Percentiles rank a stretch among this genome's conserved stretches.
These are phyloP conservation scores for Dothidotthia symphoricarpi DNA, from an alignment of 2,329 filamentous ascomycete species.

Conservation along the genomic window DNA sequence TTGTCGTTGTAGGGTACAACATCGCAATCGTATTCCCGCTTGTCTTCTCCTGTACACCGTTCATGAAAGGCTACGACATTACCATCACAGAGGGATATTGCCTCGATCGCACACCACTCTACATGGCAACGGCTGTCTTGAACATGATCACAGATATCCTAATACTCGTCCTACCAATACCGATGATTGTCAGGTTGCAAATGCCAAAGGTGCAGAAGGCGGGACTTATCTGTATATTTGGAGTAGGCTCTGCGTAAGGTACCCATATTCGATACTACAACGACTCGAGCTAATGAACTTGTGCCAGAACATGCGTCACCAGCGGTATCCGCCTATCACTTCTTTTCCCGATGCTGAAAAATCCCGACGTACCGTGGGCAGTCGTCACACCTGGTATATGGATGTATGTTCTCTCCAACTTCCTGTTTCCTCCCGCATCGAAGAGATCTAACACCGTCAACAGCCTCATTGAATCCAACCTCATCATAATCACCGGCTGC, in stretches of 20 bases:
- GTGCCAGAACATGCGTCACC: conserved; percentile 7
- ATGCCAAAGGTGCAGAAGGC: conserved; percentile 14
- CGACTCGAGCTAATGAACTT: background rate
- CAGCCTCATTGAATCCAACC: conserved; percentile 43
- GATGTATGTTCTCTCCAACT: too few relatives aligned
- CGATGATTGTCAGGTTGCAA: conserved; percentile 20
- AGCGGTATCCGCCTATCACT: conserved; percentile 4
- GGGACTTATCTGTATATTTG: conserved; percentile 20
- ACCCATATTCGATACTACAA: too few relatives aligned
- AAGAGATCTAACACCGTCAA: too few relatives aligned
- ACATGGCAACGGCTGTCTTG: conserved; percentile 21
- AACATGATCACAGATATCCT: conserved; percentile 22
- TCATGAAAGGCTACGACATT: conserved; percentile 18
- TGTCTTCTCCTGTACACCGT: conserved; percentile 22
- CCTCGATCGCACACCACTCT: conserved; percentile 17
- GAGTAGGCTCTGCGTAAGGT: conserved; percentile 17
- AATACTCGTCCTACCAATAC: conserved; percentile 16
- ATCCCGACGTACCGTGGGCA: conserved; percentile 13
- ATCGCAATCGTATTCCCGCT: conserved; percentile 19
- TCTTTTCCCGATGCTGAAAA: conserved; percentile 7
- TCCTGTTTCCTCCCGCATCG: too few relatives aligned
- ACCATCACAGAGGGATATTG: conserved; percentile 11
- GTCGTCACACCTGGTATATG: conserved; percentile 15
- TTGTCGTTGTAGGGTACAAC: conserved; percentile 21
- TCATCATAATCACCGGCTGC: conserved; percentile 44